Evolutionary conservation across 2,329 filamentous ascomycete genomes (phyloP).

Genomic region (Macrophomina tecta): DNA sequence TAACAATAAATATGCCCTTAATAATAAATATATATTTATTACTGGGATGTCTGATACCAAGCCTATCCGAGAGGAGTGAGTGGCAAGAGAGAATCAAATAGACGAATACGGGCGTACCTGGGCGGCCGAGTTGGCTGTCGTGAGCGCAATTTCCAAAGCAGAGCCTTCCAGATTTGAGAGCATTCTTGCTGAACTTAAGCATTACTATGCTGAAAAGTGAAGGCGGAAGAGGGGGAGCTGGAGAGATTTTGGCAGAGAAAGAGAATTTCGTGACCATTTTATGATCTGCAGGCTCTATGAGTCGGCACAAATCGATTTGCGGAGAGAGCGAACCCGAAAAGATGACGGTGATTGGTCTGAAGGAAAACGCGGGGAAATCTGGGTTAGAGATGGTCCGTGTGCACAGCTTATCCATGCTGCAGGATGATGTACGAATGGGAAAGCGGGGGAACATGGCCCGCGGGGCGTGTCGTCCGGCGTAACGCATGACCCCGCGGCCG

Average conservation of each 20-base stretch:
- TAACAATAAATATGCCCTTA: too few relatives aligned
- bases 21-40: too few relatives aligned
- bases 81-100: too few relatives aligned
- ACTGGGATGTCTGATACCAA: too few relatives aligned
- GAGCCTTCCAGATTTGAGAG: neutral
- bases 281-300: neutral
- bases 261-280: neutral
- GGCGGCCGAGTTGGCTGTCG: constrained; percentile 3
- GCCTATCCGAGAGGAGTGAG: neutral
- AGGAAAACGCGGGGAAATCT: constrained; percentile 4
- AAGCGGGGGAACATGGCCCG: constrained; percentile 7
- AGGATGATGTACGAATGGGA: neutral
- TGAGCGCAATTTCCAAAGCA: neutral
- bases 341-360: neutral
- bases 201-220: neutral
- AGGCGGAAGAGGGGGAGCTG: neutral
- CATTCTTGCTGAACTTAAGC: neutral
- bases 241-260: neutral
- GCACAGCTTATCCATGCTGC: neutral
- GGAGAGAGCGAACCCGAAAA: neutral
- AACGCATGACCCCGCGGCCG: neutral
- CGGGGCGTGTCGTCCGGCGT: neutral
- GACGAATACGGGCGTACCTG: neutral
- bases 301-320: neutral
- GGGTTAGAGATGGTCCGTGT: neutral